Percentiles rank a stretch among this genome's conserved stretches.
These are phyloP conservation scores for Fusarium sambucinum DNA, from an alignment of 2,329 filamentous ascomycete species.

Conservation along the genomic window DNA sequence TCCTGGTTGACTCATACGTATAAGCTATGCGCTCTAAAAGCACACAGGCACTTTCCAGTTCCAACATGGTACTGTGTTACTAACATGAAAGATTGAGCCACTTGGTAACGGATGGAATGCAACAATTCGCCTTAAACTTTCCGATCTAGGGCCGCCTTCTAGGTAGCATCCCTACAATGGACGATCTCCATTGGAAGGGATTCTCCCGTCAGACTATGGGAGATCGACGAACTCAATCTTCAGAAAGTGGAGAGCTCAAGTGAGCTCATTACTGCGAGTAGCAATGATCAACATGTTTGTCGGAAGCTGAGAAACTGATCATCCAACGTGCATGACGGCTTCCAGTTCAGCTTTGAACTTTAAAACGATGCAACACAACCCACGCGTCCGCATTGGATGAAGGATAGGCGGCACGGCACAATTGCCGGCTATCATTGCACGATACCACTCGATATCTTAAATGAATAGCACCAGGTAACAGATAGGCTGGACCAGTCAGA, in stretches of 20 bases:
- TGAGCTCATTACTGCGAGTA: background rate
- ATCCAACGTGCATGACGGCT: background rate
- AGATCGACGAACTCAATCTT: background rate
- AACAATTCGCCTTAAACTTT: no score
- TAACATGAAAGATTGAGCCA: background rate
- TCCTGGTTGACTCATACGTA: background rate
- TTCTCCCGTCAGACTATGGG: background rate
- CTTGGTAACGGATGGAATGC: no score
- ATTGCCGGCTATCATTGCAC: background rate
- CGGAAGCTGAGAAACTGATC: background rate
- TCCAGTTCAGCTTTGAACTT: background rate
- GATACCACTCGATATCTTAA: no score
- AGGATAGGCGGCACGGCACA: background rate
- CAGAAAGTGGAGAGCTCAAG: background rate
- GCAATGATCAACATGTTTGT: background rate
- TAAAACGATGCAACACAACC: fast-evolving
- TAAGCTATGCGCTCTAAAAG: background rate
- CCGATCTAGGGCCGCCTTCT: background rate
- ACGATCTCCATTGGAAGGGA: background rate
- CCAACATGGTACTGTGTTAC: fast-evolving
- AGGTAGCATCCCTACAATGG: no score
- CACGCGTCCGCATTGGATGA: background rate
- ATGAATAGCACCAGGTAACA: background rate
- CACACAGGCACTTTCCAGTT: fast-evolving
- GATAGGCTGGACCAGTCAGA: background rate